These are phyloP conservation scores for Moricandia moricandioides DNA, from an alignment of 345 rosid species.

Conservation along the genomic window DNA sequence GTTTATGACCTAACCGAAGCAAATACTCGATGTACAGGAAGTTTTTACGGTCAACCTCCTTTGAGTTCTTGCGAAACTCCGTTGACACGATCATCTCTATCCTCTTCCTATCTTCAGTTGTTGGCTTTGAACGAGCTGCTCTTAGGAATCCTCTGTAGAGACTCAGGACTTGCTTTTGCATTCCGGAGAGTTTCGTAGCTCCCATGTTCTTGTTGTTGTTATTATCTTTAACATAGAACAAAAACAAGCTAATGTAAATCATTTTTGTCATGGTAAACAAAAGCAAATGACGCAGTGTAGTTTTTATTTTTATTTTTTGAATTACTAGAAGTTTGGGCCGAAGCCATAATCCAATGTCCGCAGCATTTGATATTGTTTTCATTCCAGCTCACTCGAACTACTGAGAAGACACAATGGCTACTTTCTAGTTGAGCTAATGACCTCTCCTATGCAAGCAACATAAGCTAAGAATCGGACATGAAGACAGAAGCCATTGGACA, in stretches of 20 bases:
- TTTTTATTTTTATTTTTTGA: no score
- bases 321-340: no score
- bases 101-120: conserved; percentile 50
- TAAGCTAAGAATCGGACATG: no score
- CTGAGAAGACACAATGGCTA: no score
- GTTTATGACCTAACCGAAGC: conserved; percentile 75
- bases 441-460: no score
- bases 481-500: no score
- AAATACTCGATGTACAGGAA: conserved; percentile 76
- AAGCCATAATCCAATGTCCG: no score
- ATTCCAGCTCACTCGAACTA: no score
- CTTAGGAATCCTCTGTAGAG: conserved; percentile 83
- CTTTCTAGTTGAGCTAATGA: no score
- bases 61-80: conserved; percentile 62
- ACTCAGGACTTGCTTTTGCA: conserved; percentile 85
- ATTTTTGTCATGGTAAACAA: neutral
- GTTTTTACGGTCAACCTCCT: conserved; percentile 71
- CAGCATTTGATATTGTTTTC: no score
- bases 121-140: conserved; percentile 60
- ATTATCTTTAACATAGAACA: neutral
- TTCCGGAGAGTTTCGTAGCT: conserved; percentile 59
- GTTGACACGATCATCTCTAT: conserved; percentile 62
- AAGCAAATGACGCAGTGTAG: no score
- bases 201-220: neutral
- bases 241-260: neutral